Base-by-base conservation (phyloP, 306 rosid genomes). In the Dryas alaskensis region DNA sequence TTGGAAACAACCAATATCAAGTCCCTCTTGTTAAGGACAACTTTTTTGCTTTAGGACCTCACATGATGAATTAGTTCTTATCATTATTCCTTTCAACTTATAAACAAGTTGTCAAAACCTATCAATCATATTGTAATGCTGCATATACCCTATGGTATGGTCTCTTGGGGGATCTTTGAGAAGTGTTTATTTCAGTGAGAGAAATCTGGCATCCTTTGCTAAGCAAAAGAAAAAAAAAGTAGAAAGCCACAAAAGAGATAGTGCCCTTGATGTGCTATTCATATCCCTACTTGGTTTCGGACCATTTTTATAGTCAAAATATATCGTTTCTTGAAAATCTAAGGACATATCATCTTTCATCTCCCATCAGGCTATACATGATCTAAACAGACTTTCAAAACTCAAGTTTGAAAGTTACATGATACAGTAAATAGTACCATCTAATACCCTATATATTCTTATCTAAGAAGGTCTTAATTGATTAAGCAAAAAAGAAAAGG, bases 311-410 rank as follows among this genome's bases (percentile, higher is more conserved):
- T 31, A 31, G 37, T 31, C 37, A 2, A 31, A 31, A 31, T 60
- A 0, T 19, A 55, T 43, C 43, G 53, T 3, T 55, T 70, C 11
- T 44, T 44, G 31, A 44, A 45, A 9, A 47, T 8, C 52, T 39
- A 19, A 61, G 8, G 19, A 49, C 4, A 47, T 7, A 71, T 39
- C 48, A 73, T 14, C 76, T 45, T 14, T 72, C 58, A 50, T 27
- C 76, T 39, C 3, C 60, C 60, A 3, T 73, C 76, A 48, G 54
- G 43, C 17, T 48, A 11, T 60, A 44, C 49, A 60, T 60, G 6
- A 11, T 46, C 27, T 6, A 42, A 42, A 60, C 12, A 60, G 10
- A 12, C 37, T 13, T 5, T 11, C 19, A 22, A 66, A 45, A 11
- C 39, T 8, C 70, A 17, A 22, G 2, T 47, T n/a, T 4, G 9